A percentile compares a stretch with the other conserved stretches of the same genome.
Conservation (phyloP, 192 early-diverging fungal species). For the Chytriomyces sp. region DNA sequence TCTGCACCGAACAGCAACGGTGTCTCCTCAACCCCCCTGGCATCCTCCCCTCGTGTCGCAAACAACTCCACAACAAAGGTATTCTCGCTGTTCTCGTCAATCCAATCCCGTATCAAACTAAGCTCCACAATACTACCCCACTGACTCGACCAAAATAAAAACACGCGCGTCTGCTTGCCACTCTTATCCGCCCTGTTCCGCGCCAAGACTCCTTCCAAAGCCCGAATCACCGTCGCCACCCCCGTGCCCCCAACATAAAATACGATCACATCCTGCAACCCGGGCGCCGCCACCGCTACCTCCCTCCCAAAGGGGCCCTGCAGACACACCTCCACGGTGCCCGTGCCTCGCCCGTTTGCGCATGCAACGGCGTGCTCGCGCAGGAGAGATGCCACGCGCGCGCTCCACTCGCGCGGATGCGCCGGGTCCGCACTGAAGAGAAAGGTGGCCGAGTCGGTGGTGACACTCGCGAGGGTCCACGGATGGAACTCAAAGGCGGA, state of each 20-base stretch:
- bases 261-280: not conserved
- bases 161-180: not conserved
- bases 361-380: not conserved
- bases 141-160: not conserved
- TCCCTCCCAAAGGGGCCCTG: slow-evolving; percentile 20
- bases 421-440: slow-evolving; percentile 4
- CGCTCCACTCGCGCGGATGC: slow-evolving; percentile 18
- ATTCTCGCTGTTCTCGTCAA: not conserved
- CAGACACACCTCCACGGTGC: not conserved
- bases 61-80: not conserved
- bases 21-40: not conserved
- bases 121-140: not conserved
- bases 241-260: slow-evolving; percentile 32
- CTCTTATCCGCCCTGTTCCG: not conserved
- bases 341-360: not conserved
- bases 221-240: not conserved
- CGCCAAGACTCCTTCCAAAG: not conserved
- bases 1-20: not conserved
- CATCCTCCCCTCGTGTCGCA: not conserved
- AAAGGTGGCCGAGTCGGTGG: not conserved
- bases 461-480: slow-evolving; percentile 70
- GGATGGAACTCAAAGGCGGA: slow-evolving; percentile 78
- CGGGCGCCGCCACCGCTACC: not conserved
- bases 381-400: not conserved
- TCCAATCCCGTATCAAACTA: not conserved